Conservation (phyloP, 352 stramenopile genomes). For the Discostella stelligera region DNA sequence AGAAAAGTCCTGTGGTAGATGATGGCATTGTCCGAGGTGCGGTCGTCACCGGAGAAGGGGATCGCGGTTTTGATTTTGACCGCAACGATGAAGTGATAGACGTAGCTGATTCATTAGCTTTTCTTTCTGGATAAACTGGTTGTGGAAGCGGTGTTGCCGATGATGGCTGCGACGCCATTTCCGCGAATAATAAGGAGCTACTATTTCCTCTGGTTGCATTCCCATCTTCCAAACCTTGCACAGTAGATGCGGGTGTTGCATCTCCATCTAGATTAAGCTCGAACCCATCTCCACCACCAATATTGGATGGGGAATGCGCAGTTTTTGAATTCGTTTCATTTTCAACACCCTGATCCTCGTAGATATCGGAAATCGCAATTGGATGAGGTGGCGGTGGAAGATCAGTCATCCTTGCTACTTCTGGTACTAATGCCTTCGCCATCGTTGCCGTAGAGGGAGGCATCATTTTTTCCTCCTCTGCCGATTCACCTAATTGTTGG, state of each 20-base stretch:
- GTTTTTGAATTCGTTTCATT: conserved; percentile 9
- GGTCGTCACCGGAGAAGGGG: conserved; percentile 2
- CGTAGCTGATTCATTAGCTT: neutral
- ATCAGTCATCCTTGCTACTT: neutral
- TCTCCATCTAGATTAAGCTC: conserved; percentile 40
- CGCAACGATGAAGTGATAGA: neutral
- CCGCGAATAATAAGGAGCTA: neutral
- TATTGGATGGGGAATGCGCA: neutral
- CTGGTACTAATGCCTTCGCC: neutral
- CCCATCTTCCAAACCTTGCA: neutral
- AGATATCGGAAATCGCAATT: conserved; percentile 21
- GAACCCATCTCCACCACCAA: conserved; percentile 10
- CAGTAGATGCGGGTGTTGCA: neutral
- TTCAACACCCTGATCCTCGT: conserved; percentile 4
- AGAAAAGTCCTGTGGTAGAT: conserved; percentile 6
- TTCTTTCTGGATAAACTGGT: conserved; percentile 9
- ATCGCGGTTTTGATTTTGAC: conserved; percentile 1
- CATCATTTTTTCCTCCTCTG: neutral
- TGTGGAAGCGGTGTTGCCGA: neutral
- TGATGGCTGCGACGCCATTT: neutral
- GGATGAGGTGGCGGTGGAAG: conserved; percentile 12
- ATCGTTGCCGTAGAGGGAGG: neutral
- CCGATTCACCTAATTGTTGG: conserved; percentile 37
- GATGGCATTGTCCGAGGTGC: conserved; percentile 14
- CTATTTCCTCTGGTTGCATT: conserved; percentile 13